phyloP scores from a whole-genome alignment of 768 basidiomycete genomes.

The Russula sp. region DNA sequence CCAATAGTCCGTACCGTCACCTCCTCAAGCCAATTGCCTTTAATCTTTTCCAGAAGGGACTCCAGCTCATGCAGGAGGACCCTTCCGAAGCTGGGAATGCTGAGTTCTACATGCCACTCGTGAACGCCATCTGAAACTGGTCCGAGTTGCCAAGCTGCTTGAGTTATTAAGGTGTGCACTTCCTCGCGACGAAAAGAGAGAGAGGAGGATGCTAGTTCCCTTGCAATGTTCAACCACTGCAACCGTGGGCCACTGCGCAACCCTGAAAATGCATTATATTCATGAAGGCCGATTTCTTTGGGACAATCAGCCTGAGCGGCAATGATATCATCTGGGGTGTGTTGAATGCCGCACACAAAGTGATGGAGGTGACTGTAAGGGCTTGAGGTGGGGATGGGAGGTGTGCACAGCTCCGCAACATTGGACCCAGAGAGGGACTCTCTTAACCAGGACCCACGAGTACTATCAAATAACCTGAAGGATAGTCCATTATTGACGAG shows the following conservation, averaged over 20 bases:
- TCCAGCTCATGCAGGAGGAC: constrained; percentile 33
- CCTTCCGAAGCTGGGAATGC: constrained; percentile 28
- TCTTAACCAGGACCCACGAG: neutral
- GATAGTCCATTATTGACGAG: neutral
- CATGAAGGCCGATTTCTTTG: constrained; percentile 35
- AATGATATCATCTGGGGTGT: constrained; percentile 37
- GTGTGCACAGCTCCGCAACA: neutral
- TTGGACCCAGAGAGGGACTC: neutral
- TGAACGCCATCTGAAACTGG: constrained; percentile 18
- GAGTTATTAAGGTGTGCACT: constrained; percentile 37
- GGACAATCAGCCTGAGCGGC: constrained; percentile 37
- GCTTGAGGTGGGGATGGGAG: neutral
- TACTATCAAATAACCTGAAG: neutral
- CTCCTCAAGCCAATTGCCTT: constrained; percentile 34
- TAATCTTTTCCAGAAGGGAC: constrained; percentile 30
- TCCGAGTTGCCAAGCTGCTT: constrained; percentile 41
- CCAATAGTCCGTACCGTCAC: constrained; percentile 7
- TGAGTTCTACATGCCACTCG: constrained; percentile 38
- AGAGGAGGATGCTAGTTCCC: constrained; percentile 33
- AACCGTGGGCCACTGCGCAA: constrained; percentile 38
- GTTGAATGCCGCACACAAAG: neutral
- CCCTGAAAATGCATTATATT: constrained; percentile 39
- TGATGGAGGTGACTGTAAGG: neutral
- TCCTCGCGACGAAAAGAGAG: constrained; percentile 35
- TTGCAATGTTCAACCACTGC: constrained; percentile 45